Percentiles rank a stretch among this genome's conserved stretches.
These are phyloP conservation scores for Russula olivacea DNA, from an alignment of 768 basidiomycete genomes.

Conservation along the genomic window DNA sequence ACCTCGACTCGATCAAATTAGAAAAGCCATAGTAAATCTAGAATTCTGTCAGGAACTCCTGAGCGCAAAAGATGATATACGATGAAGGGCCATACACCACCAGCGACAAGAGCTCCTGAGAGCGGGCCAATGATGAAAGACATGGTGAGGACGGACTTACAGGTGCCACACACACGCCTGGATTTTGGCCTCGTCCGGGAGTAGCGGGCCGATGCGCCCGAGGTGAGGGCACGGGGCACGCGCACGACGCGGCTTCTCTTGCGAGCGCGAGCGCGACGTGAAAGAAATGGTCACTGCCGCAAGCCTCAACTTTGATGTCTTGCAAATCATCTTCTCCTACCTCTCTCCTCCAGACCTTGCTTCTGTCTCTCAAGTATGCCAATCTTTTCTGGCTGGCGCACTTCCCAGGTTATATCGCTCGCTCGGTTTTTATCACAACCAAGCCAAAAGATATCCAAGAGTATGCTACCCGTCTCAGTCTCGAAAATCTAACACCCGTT, in stretches of 20 bases:
- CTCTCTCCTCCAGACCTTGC: constrained; percentile 51
- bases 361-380: constrained; percentile 56
- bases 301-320: constrained; percentile 65
- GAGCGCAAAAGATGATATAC: neutral
- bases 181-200: neutral
- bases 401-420: constrained; percentile 57
- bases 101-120: constrained; percentile 63
- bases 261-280: too few relatives aligned
- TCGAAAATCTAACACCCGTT: neutral
- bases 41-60: constrained; percentile 25
- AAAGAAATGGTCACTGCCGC: constrained; percentile 55
- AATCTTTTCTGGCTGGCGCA: constrained; percentile 57
- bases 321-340: constrained; percentile 58
- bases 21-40: constrained; percentile 64
- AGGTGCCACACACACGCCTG: neutral
- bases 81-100: constrained; percentile 45
- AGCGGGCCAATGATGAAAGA: constrained; percentile 58
- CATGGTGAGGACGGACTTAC: constrained; percentile 33
- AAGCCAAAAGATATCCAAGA: constrained; percentile 52
- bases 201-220: neutral
- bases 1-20: constrained; percentile 55
- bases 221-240: too few relatives aligned
- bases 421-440: constrained; percentile 48
- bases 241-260: too few relatives aligned
- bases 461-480: constrained; percentile 32